phyloP scores from a whole-genome alignment of 73 alveolate genomes.

The Effrenium voratum region DNA sequence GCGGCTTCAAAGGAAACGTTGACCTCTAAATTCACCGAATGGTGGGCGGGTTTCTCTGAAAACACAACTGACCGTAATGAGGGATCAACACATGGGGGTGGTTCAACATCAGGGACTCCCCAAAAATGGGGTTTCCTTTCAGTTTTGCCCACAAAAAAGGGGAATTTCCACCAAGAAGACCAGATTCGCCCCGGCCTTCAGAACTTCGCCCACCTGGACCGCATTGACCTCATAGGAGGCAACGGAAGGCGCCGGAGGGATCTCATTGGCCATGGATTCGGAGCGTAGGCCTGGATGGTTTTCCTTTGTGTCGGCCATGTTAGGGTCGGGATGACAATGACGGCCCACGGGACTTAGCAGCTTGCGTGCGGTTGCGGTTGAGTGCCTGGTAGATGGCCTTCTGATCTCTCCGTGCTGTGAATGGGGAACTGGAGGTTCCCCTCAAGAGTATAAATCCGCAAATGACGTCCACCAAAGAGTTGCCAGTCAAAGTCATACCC shows the following conservation, averaged over 20 bases:
- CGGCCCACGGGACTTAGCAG: too few species aligned
- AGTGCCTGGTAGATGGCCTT: too few species aligned
- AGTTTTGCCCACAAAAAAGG: too few species aligned
- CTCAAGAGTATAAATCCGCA: too few species aligned
- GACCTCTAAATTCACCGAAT: not conserved
- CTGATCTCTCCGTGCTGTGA: too few species aligned
- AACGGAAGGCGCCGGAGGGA: slow-evolving; percentile 56
- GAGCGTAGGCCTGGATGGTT: not conserved
- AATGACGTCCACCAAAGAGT: too few species aligned
- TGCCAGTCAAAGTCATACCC: too few species aligned
- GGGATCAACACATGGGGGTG: not conserved
- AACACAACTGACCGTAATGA: not conserved
- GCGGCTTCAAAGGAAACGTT: not conserved
- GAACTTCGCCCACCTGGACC: slow-evolving; percentile 90
- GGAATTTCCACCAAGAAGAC: not conserved
- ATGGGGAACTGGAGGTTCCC: too few species aligned
- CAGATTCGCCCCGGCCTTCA: not conserved
- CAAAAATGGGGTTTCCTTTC: not conserved
- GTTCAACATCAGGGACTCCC: not conserved
- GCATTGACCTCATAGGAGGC: slow-evolving; percentile 92
- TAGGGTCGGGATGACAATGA: too few species aligned
- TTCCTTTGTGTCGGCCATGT: too few species aligned
- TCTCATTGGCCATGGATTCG: not conserved
- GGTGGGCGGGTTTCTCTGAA: not conserved
- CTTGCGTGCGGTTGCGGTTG: too few species aligned